Evolutionary conservation across 352 stramenopile species (phyloP).

Genomic region (Pythium utonaiense): DNA sequence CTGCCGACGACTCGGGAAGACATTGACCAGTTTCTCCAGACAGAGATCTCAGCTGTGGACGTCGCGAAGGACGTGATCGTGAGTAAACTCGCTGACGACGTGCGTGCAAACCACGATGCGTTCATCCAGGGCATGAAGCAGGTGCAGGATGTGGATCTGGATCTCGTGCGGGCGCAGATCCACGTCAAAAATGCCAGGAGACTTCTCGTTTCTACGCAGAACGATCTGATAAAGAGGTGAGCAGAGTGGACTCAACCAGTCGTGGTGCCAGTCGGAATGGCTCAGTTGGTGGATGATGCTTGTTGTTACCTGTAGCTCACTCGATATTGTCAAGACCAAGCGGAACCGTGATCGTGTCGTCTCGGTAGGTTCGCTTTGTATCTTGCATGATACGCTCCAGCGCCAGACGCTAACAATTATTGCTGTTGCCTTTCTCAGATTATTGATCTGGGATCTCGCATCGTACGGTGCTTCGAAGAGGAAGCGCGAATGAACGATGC

Average conservation of each 20-base stretch:
- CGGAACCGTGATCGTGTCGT: slow-evolving; percentile 73
- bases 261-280: not conserved
- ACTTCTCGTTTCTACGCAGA: slow-evolving; percentile 63
- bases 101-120: slow-evolving; percentile 70
- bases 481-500: slow-evolving; percentile 75
- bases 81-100: slow-evolving; percentile 73
- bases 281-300: not conserved
- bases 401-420: not conserved
- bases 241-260: no score
- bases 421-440: slow-evolving; percentile 34
- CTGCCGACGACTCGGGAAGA: slow-evolving; percentile 45
- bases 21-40: slow-evolving; percentile 66
- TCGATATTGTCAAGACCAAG: slow-evolving; percentile 84
- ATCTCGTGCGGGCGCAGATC: slow-evolving; percentile 80
- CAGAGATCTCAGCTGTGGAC: slow-evolving; percentile 81
- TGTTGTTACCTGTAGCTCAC: slow-evolving; percentile 32
- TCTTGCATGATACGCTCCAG: no score
- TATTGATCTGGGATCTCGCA: slow-evolving; percentile 39
- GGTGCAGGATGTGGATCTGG: slow-evolving; percentile 84
- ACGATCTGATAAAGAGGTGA: slow-evolving; percentile 70
- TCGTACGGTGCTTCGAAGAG: slow-evolving; percentile 64
- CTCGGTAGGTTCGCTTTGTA: slow-evolving; percentile 30
- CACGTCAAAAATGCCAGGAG: slow-evolving; percentile 85
- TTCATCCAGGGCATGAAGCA: slow-evolving; percentile 87
- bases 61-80: slow-evolving; percentile 76